Evolutionary conservation across 148 eudicot genomes (phyloP), one percentile per base, ranked within the genome.

Genomic region (Drosera capensis): DNA sequence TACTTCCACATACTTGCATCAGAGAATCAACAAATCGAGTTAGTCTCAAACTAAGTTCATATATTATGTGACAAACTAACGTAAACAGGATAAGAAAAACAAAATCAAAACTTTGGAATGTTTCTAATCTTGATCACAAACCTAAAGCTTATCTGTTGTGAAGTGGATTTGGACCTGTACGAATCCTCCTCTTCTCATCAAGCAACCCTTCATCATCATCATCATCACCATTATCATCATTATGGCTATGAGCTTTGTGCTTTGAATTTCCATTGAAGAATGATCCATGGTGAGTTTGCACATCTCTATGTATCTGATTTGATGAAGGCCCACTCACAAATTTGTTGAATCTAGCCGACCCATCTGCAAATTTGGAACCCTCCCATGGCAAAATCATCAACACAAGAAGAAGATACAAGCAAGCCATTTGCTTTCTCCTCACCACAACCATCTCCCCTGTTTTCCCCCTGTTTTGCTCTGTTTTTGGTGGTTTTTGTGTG

Each of bases 81-180:
- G n/a, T 9, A 15, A 34, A 34, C 38, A 34, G 14, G 14, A 1
- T 9, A 34, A 4, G 11, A 34, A 34, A 34, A 11, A 11, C n/a
- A 11, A 11, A 5, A 34, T 9, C 3, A 11, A 34, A 11, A 15
- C n/a, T 15, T 0, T 34, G 38, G n/a, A 34, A 2, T 13, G 38
- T 3, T 3, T 13, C 3, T 9, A 4, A 4, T 34, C 38, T 2
- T 4, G 38, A 5, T 34, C 9, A 9, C 14, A 34, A 34, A 9
- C n/a, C 38, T 34, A 31, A 58, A 2, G 31, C 31, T 28, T 28
- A 28, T 28, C 31, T 28, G 31, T 28, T 28, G 31, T 28, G 31
- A 6, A 28, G 31, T 28, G 31, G 31, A 28, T 28, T 28, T 28
- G 94, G 86, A 54, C 94, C 94, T 20, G 94, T 78, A 59, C 68